These are phyloP conservation scores for Aureobasidium namibiae DNA, from an alignment of 2,329 filamentous ascomycete genomes.

Conservation along the genomic window DNA sequence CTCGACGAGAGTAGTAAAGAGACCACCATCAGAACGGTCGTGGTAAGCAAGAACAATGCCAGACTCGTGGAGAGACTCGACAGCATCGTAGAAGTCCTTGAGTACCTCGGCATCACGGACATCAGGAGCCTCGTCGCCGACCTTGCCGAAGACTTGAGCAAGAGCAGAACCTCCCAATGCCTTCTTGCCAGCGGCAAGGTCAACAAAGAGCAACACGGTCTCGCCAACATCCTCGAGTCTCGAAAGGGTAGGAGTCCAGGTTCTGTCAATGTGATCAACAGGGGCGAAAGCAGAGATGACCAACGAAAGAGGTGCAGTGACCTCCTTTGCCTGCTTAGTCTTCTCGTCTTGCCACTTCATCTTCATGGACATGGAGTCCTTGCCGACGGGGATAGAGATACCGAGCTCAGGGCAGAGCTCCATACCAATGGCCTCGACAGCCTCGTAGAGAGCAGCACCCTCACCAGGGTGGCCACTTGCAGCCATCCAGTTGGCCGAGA, in stretches of 20 bases:
- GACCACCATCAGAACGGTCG: constrained; percentile 85
- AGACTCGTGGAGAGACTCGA: constrained; percentile 58
- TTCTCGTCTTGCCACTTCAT: constrained; percentile 78
- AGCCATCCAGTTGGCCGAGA: constrained; percentile 99
- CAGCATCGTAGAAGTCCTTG: constrained; percentile 85
- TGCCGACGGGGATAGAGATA: constrained; percentile 90
- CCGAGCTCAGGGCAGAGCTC: constrained; percentile 85
- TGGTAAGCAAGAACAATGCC: constrained; percentile 85
- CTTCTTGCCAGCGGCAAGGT: constrained; percentile 72
- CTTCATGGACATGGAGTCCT: constrained; percentile 99
- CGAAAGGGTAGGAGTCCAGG: constrained; percentile 87
- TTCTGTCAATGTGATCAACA: constrained; percentile 72
- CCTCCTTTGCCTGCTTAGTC: constrained; percentile 63
- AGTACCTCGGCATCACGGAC: constrained; percentile 73
- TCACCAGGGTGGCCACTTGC: constrained; percentile 91
- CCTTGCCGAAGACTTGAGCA: constrained; percentile 78
- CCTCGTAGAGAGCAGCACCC: constrained; percentile 85
- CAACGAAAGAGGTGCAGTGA: constrained; percentile 84
- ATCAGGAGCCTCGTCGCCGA: constrained; percentile 80
- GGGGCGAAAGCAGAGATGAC: constrained; percentile 86
- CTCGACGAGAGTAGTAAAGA: constrained; percentile 83
- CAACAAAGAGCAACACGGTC: constrained; percentile 80
- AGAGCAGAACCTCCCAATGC: constrained; percentile 85
- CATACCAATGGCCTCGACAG: constrained; percentile 86
- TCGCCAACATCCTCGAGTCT: constrained; percentile 82